A percentile compares a stretch with the other conserved stretches of the same genome.
Conservation (phyloP, 257 asterid species). For the Ocimum tenuiflorum region DNA sequence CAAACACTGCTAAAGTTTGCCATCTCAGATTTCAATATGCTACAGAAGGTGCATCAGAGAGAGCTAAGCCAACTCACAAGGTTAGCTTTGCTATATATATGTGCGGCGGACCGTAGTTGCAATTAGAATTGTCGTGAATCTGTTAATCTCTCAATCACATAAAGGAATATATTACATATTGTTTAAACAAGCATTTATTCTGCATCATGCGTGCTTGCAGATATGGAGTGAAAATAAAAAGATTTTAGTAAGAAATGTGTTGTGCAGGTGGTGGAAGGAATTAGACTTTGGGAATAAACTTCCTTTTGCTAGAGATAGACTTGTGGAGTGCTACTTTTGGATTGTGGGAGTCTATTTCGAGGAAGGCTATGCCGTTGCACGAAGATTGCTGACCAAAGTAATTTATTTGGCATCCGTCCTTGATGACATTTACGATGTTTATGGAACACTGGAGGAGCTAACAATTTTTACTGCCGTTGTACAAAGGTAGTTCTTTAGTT, state of each 20-base stretch:
- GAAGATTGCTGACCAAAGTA: conserved; percentile 14
- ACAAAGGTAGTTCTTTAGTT: not conserved
- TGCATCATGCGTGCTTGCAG: no score
- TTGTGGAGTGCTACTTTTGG: conserved; percentile 33
- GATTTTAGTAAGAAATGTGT: no score
- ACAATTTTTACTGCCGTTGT: not conserved
- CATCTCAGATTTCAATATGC: conserved; percentile 17
- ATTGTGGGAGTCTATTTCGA: conserved; percentile 26
- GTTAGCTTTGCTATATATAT: no score
- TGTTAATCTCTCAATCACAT: no score
- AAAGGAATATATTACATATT: no score
- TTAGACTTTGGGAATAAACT: conserved; percentile 3
- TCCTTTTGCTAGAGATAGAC: conserved; percentile 33
- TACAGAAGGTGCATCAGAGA: conserved; percentile 24
- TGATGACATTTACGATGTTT: not conserved
- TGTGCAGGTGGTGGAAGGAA: conserved; percentile 39
- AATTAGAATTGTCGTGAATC: no score
- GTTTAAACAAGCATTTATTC: no score
- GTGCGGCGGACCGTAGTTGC: no score
- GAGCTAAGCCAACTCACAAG: conserved; percentile 25
- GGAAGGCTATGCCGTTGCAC: conserved; percentile 10
- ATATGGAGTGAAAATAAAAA: no score
- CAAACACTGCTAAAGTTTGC: conserved; percentile 11
- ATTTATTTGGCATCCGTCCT: not conserved
- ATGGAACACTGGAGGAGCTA: not conserved